Conservation (phyloP, 192 early-diverging fungal species). For the Coemansia sp. region DNA sequence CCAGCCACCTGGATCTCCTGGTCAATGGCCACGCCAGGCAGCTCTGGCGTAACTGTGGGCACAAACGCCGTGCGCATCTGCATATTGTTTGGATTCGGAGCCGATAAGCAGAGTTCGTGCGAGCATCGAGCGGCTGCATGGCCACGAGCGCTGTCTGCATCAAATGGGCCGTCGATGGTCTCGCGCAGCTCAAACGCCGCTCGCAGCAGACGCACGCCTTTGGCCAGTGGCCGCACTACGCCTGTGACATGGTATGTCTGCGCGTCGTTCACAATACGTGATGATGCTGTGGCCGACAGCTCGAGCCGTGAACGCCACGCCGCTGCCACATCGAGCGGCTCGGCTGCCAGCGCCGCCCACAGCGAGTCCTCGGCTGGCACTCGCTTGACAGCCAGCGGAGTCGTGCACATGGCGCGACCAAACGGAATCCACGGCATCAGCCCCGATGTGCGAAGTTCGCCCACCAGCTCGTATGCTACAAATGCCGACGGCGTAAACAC, state of each 20-base stretch:
- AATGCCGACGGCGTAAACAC: conserved; percentile 42
- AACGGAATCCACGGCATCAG: conserved; percentile 18
- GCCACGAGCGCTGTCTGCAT: conserved; percentile 6
- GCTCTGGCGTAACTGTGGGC: conserved; percentile 9
- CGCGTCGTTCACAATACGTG: conserved; percentile 37
- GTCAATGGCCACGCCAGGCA: conserved; percentile 36
- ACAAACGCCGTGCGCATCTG: conserved; percentile 23
- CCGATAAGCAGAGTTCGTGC: conserved; percentile 19
- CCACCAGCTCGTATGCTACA: conserved; percentile 40
- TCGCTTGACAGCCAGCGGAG: conserved; percentile 39
- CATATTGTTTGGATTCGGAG: not conserved
- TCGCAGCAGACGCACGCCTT: conserved; percentile 46
- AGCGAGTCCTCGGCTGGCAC: conserved; percentile 34
- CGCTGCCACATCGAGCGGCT: conserved; percentile 35
- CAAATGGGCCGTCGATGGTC: conserved; percentile 28
- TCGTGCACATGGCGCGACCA: conserved; percentile 11
- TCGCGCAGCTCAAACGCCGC: conserved; percentile 48
- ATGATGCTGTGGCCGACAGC: conserved; percentile 34
- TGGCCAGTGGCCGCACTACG: conserved; percentile 36
- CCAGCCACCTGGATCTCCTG: conserved; percentile 43
- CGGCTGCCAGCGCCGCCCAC: conserved; percentile 30
- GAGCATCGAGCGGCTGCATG: conserved; percentile 18
- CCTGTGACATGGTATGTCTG: conserved; percentile 21
- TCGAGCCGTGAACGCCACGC: conserved; percentile 40
- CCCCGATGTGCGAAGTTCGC: conserved; percentile 30